These are phyloP conservation scores for Cladosporium sp. DNA, from an alignment of 2,329 filamentous ascomycete species.

Conservation along the genomic window DNA sequence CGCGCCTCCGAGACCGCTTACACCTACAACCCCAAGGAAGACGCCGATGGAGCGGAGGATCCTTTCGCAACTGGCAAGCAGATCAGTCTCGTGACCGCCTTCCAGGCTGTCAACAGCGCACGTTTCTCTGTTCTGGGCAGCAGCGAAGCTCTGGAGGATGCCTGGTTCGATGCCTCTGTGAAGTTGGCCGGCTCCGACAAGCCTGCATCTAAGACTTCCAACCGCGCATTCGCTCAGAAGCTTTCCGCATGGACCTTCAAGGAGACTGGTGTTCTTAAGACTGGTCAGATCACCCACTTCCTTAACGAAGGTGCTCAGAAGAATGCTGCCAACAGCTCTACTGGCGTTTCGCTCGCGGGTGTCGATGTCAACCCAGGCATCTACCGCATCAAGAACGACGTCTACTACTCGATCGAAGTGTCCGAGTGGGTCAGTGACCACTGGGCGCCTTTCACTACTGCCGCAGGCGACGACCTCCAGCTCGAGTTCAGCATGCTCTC, in stretches of 20 bases:
- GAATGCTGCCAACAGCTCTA: conserved; percentile 23
- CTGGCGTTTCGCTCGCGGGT: conserved; percentile 33
- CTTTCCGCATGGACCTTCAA: conserved; percentile 95
- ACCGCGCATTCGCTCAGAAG: conserved; percentile 79
- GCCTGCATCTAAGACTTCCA: conserved; percentile 63
- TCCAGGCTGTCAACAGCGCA: conserved; percentile 92
- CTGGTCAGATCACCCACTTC: conserved; percentile 78
- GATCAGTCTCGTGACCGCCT: conserved; percentile 74
- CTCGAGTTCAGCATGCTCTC: conserved; percentile 99
- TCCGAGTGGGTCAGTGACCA: conserved; percentile 77
- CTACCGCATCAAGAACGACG: conserved; percentile 94
- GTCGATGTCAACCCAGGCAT: conserved; percentile 70
- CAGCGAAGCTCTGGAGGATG: conserved; percentile 79
- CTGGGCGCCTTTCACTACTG: conserved; percentile 69
- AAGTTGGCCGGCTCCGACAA: conserved; percentile 47
- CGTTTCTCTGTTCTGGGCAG: conserved; percentile 82
- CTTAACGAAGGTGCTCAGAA: conserved; percentile 51
- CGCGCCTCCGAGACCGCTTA: conserved; percentile 82
- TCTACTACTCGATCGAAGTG: conserved; percentile 81
- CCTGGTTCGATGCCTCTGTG: conserved; percentile 82
- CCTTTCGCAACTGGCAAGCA: conserved; percentile 81
- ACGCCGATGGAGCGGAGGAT: conserved; percentile 67
- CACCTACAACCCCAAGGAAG: conserved; percentile 89
- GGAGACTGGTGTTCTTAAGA: conserved; percentile 83
- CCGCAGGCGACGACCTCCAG: conserved; percentile 70